A percentile compares a stretch with the other conserved stretches of the same genome.
phyloP scores from a whole-genome alignment of 2,329 filamentous ascomycete genomes.

The Sporothrix globosa region DNA sequence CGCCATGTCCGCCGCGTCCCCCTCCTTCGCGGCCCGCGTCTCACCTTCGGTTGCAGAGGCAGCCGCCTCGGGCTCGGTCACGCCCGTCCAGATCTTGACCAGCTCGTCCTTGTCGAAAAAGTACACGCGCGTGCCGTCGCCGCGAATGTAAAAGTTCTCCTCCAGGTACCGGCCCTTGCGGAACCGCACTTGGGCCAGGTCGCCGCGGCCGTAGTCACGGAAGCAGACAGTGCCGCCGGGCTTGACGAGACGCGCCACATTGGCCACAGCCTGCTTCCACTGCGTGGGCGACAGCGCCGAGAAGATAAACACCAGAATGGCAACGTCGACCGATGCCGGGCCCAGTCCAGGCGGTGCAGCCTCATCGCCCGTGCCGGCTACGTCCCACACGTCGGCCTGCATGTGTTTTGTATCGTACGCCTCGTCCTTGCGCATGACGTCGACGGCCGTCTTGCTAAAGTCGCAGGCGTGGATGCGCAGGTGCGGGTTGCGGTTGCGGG shows the following conservation, averaged over 20 bases:
- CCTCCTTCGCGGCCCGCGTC: constrained; percentile 28
- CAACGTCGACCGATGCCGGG: constrained; percentile 83
- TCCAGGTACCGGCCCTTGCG: constrained; percentile 92
- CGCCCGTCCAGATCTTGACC: constrained; percentile 72
- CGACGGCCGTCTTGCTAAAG: constrained; percentile 92
- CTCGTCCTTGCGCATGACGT: constrained; percentile 82
- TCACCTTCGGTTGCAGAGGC: neutral
- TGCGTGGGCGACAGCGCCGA: constrained; percentile 83
- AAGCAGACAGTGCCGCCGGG: constrained; percentile 93
- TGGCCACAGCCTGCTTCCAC: constrained; percentile 80
- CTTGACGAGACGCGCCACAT: constrained; percentile 81
- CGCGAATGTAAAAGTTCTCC: constrained; percentile 96
- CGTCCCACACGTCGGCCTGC: constrained; percentile 94
- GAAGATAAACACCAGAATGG: constrained; percentile 96
- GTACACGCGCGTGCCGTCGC: constrained; percentile 94
- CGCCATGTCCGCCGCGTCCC: constrained; percentile 29
- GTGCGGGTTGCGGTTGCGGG: constrained; percentile 77
- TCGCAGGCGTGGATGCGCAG: constrained; percentile 92
- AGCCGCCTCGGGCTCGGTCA: neutral
- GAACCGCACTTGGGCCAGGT: constrained; percentile 94
- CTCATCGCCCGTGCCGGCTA: constrained; percentile 58
- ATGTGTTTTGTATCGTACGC: constrained; percentile 71
- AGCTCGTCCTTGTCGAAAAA: constrained; percentile 93
- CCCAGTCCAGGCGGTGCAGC: constrained; percentile 74
- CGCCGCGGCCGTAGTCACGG: constrained; percentile 93